Evolutionary conservation across 1,284 basidiomycete genomes (phyloP).

Genomic region (Leccinum subrobustum): DNA sequence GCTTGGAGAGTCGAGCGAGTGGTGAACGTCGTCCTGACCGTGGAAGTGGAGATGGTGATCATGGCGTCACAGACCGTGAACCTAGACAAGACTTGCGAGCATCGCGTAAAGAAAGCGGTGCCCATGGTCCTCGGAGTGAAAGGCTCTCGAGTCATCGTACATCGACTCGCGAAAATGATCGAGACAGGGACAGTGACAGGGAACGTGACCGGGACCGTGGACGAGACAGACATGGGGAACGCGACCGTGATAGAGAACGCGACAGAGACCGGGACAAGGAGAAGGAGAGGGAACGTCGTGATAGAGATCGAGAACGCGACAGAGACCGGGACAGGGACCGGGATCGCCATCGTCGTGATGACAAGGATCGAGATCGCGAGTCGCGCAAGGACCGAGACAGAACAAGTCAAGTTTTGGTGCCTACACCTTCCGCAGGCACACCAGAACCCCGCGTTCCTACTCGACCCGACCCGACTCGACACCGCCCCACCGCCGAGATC

Average conservation of each 20-base stretch:
- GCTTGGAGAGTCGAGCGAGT: constrained; percentile 70
- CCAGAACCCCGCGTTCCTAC: constrained; percentile 56
- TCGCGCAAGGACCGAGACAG: constrained; percentile 52
- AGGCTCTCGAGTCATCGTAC: constrained; percentile 40
- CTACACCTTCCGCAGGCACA: constrained; percentile 24
- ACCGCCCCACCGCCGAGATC: constrained; percentile 43
- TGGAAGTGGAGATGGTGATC: constrained; percentile 41
- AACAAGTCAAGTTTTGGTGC: constrained; percentile 34
- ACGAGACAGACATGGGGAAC: constrained; percentile 43
- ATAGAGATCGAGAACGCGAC: constrained; percentile 44
- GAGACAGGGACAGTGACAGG: constrained; percentile 48
- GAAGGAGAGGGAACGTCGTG: constrained; percentile 40
- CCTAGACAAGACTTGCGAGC: constrained; percentile 43
- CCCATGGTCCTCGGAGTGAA: constrained; percentile 47
- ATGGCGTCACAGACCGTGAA: constrained; percentile 46
- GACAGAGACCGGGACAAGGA: constrained; percentile 42
- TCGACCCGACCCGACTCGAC: constrained; percentile 57
- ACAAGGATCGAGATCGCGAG: constrained; percentile 42
- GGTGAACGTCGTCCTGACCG: constrained; percentile 60
- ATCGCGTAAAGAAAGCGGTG: constrained; percentile 41
- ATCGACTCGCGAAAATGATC: constrained; percentile 31
- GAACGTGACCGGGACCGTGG: constrained; percentile 45
- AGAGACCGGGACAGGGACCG: constrained; percentile 38
- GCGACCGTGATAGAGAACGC: constrained; percentile 44
- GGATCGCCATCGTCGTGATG: constrained; percentile 37